A percentile compares a stretch with the other conserved stretches of the same genome.
Conservation (phyloP, 345 rosid genomes). For the Fremontodendron californicum region DNA sequence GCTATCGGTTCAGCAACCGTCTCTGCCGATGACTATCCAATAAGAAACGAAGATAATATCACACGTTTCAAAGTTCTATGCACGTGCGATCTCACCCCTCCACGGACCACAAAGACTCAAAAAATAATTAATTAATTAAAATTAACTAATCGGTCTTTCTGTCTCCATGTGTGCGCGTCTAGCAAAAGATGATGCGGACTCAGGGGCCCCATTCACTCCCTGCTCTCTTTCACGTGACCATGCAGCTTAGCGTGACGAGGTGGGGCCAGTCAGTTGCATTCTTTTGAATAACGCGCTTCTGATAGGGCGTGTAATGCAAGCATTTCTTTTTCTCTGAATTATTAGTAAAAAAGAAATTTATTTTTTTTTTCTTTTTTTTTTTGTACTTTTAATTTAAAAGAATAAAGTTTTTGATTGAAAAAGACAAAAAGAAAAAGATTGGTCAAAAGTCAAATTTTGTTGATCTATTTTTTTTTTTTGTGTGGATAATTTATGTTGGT, state of each 20-base stretch:
- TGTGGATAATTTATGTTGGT: too few relatives aligned
- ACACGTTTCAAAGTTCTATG: conserved; percentile 11
- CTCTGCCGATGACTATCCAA: conserved; percentile 13
- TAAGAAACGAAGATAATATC: not conserved
- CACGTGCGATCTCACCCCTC: conserved; percentile 7
- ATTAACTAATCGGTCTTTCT: not conserved
- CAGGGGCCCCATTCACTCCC: not conserved
- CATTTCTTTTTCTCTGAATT: not conserved
- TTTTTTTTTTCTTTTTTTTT: too few relatives aligned
- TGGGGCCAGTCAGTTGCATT: not conserved
- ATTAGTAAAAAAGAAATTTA: too few relatives aligned
- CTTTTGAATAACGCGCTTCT: not conserved
- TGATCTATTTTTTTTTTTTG: too few relatives aligned
- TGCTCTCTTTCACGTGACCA: conserved; percentile 27
- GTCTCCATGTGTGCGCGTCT: conserved; percentile 10
- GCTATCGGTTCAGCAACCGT: conserved; percentile 19
- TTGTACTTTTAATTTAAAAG: not conserved
- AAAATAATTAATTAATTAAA: not conserved
- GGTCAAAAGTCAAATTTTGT: not conserved
- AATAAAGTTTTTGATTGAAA: not conserved
- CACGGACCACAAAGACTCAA: not conserved
- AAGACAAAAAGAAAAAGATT: not conserved
- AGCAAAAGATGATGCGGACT: conserved; percentile 19
- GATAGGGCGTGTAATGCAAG: not conserved
- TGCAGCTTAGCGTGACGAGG: conserved; percentile 14